Percentiles rank a stretch among this genome's conserved stretches.
These are phyloP conservation scores for Begonia loranthoides DNA, from an alignment of 306 rosid species.

Conservation along the genomic window DNA sequence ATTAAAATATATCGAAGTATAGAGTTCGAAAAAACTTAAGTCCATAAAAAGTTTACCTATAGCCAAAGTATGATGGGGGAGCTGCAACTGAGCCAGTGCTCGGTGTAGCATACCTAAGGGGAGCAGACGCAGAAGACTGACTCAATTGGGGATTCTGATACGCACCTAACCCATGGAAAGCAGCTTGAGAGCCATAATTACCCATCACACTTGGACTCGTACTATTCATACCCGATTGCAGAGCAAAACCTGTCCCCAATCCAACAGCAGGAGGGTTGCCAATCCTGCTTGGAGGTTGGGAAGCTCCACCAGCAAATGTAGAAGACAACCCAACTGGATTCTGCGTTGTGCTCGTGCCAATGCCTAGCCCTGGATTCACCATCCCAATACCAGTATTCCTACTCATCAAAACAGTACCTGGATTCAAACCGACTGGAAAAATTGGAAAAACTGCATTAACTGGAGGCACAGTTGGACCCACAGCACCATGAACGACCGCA, in stretches of 20 bases:
- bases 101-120: not conserved
- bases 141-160: not conserved
- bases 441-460: not conserved
- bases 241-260: too few relatives aligned
- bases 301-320: not conserved
- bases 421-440: not conserved
- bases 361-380: not conserved
- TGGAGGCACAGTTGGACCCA: not conserved
- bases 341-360: not conserved
- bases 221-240: too few relatives aligned
- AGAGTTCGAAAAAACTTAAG: not conserved
- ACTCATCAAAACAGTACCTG: not conserved
- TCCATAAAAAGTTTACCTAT: not conserved
- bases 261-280: not conserved
- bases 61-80: not conserved
- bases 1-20: not conserved
- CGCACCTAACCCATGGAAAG: not conserved
- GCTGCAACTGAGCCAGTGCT: not conserved
- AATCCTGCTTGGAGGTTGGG: not conserved
- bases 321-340: not conserved
- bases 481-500: not conserved
- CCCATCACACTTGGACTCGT: not conserved
- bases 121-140: constrained; percentile 1
- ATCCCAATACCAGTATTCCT: not conserved
- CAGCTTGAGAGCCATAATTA: not conserved